A percentile compares a stretch with the other conserved stretches of the same genome.
Evolutionary conservation across 805 yeast species (phyloP).

Genomic region (Tetrapisispora taiwanensis): DNA sequence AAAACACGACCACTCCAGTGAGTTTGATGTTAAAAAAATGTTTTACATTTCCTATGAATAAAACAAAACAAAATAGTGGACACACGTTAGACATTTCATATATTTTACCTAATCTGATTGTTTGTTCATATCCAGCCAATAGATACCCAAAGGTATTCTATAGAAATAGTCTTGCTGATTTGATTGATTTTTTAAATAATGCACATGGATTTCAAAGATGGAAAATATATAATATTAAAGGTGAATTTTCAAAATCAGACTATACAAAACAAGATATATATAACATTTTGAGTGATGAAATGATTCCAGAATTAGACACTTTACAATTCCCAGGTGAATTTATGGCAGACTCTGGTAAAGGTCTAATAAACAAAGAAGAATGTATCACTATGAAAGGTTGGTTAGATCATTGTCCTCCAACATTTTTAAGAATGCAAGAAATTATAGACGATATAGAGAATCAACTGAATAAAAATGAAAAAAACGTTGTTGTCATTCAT

Average conservation of each 20-base stretch:
- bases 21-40: constrained; percentile 1
- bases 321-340: not conserved
- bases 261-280: constrained; percentile 19
- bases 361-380: not conserved
- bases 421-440: constrained; percentile 41
- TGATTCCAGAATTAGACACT: constrained; percentile 5
- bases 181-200: constrained; percentile 38
- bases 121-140: constrained; percentile 65
- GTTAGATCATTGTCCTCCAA: constrained; percentile 72
- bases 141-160: constrained; percentile 35
- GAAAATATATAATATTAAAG: constrained; percentile 66
- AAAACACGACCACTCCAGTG: not conserved
- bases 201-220: constrained; percentile 45
- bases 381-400: constrained; percentile 36
- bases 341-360: not conserved
- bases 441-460: constrained; percentile 37
- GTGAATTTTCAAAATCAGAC: constrained; percentile 39
- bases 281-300: not conserved
- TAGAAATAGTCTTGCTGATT: constrained; percentile 42
- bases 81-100: constrained; percentile 53
- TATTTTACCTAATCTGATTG: constrained; percentile 54
- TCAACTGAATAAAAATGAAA: constrained; percentile 29
- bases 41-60: constrained; percentile 14
- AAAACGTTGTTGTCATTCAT: constrained; percentile 60
- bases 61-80: constrained; percentile 22